Evolutionary conservation across 2,329 filamentous ascomycete species (phyloP).

Genomic region (Corinectria fuckeliana): DNA sequence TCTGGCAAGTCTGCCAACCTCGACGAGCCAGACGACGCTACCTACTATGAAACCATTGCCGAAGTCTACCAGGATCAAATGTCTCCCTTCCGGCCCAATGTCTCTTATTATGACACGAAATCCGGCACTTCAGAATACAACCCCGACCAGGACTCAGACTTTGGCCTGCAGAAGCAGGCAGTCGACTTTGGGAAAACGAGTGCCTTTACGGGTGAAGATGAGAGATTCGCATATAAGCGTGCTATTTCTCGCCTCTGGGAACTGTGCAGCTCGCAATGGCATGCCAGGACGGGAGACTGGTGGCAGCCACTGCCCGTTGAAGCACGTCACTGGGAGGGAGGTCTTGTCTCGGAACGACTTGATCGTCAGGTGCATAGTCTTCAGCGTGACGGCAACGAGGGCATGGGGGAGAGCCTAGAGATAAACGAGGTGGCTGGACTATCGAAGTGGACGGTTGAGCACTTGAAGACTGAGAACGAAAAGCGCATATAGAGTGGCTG

Average conservation of each 20-base stretch:
- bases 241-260: constrained; percentile 83
- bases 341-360: constrained; percentile 34
- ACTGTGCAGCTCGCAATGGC: constrained; percentile 77
- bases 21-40: constrained; percentile 45
- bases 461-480: constrained; percentile 39
- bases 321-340: constrained; percentile 70
- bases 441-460: constrained; percentile 47
- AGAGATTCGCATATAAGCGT: constrained; percentile 80
- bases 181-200: constrained; percentile 72
- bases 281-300: constrained; percentile 68
- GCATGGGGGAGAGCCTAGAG: constrained; percentile 44
- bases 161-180: constrained; percentile 48
- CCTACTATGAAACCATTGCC: constrained; percentile 52
- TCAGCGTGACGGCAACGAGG: constrained; percentile 32
- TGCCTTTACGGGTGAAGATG: constrained; percentile 80
- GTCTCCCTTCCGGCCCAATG: constrained; percentile 79
- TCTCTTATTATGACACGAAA: constrained; percentile 67
- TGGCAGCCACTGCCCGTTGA: constrained; percentile 73
- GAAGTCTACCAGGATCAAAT: constrained; percentile 82
- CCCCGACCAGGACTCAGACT: constrained; percentile 64
- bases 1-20: constrained; percentile 7
- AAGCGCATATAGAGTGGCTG: constrained; percentile 19
- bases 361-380: constrained; percentile 7
- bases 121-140: constrained; percentile 57
- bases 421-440: constrained; percentile 48